Evolutionary conservation across 495 filamentous ascomycete genomes (phyloP), one percentile per base, ranked within the genome.

Genomic region (Pyrenopolyporus hunteri): DNA sequence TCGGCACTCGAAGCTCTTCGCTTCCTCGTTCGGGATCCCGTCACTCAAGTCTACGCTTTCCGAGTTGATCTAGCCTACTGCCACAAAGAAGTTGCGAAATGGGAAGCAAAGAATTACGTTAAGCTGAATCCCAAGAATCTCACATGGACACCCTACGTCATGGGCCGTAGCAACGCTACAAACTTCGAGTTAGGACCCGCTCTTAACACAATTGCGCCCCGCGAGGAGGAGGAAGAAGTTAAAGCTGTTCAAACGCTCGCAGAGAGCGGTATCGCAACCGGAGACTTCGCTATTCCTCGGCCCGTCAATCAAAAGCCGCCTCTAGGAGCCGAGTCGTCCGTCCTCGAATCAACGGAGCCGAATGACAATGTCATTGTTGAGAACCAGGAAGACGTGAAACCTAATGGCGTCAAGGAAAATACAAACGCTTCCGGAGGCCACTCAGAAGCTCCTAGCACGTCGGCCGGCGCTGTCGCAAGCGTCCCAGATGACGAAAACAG

Each of bases 111-210:
- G 70, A 83, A 85, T 5, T 93, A 96, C 63, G 86, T 95, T 11
- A 89, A 85, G 57, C 84, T 98, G 31, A 92, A 96, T 64, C 85
- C 87, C 1, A 84, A 87, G 54, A 85, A 85, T 7, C 81, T 98
- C 31, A 86, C 93, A 2, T 98, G 94, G 94, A 97, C 91, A n/a
- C 94, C 95, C 9, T 98, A 94, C 73, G 85, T 98, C 48, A 97
- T 97, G 91, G 93, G 93, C 17, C 83, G 89, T 47, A 87, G 84
- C 68, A 92, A 90, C 48, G 84, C 87, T n/a, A 87, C 86, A 0
- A 89, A 91, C 57, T 93, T 93, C 70, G 90, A 97, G 68, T 83
- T 92, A 35, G 87, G 86, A 37, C 87, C 88, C 40, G 84, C 89
- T n/a, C 67, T 98, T 23, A 92, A 90, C 57, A 90, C 93, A 0